These are phyloP conservation scores for Gigaspora rosea DNA, from an alignment of 192 early-diverging fungal species.

Conservation along the genomic window DNA sequence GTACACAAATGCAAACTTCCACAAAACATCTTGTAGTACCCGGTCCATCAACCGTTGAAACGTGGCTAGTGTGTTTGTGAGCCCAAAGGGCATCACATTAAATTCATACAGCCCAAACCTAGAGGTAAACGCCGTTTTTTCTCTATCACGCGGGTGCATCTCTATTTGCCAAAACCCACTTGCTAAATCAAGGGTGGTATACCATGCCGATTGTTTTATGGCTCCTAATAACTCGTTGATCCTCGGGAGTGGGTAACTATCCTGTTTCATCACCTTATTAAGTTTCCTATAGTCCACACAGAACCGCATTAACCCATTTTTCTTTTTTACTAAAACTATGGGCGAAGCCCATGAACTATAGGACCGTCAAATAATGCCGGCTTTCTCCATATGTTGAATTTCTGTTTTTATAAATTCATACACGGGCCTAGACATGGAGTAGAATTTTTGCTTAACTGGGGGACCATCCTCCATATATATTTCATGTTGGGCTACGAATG, in stretches of 20 bases:
- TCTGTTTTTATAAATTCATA: neutral
- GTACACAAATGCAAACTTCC: too few relatives aligned
- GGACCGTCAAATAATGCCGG: neutral
- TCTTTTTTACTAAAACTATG: constrained; percentile 13
- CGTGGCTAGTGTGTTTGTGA: too few relatives aligned
- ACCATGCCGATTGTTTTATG: constrained; percentile 33
- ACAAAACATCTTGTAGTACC: too few relatives aligned
- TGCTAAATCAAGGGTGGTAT: constrained; percentile 47
- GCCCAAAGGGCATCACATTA: too few relatives aligned
- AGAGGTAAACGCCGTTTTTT: constrained; percentile 28
- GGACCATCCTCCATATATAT: neutral
- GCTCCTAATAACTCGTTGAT: constrained; percentile 48
- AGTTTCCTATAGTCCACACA: constrained; percentile 52
- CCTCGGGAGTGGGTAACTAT: constrained; percentile 49
- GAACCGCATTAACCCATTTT: constrained; percentile 21
- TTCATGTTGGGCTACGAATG: neutral
- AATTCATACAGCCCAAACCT: constrained; percentile 35
- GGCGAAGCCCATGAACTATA: too few relatives aligned
- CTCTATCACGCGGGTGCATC: constrained; percentile 14
- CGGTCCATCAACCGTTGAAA: too few relatives aligned
- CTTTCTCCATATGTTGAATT: neutral
- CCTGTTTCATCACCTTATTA: too few relatives aligned
- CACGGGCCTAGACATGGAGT: neutral
- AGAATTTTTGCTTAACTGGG: neutral
- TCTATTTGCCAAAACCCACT: constrained; percentile 45